These are phyloP conservation scores for Mycena olivaceomarginata DNA, from an alignment of 768 basidiomycete species.

Conservation along the genomic window DNA sequence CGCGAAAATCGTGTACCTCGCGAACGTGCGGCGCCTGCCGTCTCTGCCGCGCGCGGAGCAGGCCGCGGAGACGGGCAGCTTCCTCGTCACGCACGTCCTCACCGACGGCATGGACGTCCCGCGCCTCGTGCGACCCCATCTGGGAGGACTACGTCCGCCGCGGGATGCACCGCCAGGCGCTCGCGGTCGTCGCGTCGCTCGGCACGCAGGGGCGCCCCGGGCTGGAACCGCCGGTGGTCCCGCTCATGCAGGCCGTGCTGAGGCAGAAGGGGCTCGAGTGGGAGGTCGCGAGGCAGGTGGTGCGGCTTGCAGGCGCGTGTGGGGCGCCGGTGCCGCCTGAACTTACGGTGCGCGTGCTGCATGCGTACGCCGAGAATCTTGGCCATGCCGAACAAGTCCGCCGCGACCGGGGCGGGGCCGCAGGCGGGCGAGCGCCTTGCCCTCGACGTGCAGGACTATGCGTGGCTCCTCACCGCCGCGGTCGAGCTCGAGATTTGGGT, in stretches of 20 bases:
- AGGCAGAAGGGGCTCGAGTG: constrained; percentile 46
- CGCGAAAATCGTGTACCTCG: constrained; percentile 64
- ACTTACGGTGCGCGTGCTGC: constrained; percentile 64
- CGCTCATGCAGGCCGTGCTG: constrained; percentile 15
- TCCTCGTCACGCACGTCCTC: constrained; percentile 34
- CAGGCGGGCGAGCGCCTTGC: background rate
- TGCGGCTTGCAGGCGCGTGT: constrained; percentile 56
- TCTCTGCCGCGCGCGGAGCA: constrained; percentile 18
- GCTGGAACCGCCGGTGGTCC: constrained; percentile 8
- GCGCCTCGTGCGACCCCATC: constrained; percentile 51
- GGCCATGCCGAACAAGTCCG: background rate
- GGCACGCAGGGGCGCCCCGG: constrained; percentile 25
- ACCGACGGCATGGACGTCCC: constrained; percentile 47
- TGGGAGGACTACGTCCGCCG: constrained; percentile 53
- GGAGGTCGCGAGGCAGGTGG: constrained; percentile 55
- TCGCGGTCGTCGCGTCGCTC: constrained; percentile 42
- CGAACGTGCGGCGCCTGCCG: constrained; percentile 61
- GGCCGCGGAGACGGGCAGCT: constrained; percentile 55
- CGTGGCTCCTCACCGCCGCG: constrained; percentile 65
- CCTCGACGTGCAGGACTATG: constrained; percentile 63
- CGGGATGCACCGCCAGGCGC: constrained; percentile 53
- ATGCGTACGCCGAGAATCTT: constrained; percentile 60
- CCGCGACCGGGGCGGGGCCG: background rate
- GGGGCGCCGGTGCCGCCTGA: constrained; percentile 56
- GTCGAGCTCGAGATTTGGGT: constrained; percentile 58